Base-by-base conservation (phyloP, 2,329 filamentous ascomycete species). In the Trichoderma sp. region DNA sequence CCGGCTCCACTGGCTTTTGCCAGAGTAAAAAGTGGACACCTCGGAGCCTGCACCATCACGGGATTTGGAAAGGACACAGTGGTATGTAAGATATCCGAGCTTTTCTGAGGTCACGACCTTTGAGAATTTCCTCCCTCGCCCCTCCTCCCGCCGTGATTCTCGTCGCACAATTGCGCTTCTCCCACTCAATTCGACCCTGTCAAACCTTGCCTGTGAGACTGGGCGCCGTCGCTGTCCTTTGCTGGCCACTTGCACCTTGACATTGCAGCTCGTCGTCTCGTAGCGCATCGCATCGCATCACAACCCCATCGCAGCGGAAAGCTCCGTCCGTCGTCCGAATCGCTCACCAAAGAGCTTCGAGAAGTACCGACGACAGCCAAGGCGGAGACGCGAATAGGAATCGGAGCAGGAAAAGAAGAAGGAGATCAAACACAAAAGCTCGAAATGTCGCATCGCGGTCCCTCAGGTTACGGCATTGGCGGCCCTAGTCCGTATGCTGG, bases 391-490 rank as follows among this genome's bases (percentile, higher is more conserved):
- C 47, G 47, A 32, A 39, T 24, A 53, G 47, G 47, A 53, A 53
- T 21, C n/a, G 47, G 47, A 24, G 1, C n/a, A 12, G 47, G 15
- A 65, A 58, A 2, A 36, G 51, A 57, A 30, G 36, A 18, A 63
- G n/a, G 57, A n/a, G 32, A 63, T 15, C 14, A 32, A 43, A n/a
- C 2, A n/a, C 47, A 21, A 14, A 7, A 30, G 47, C n/a, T 24
- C 65, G 71, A 63, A 74, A 83, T 83, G 81, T 82, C 82, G 77
- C 82, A 83, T 73, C 82, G 91, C 84, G 90, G 90, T 81, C 91
- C 89, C 75, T 91, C 93, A 79, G 92, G 92, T 82, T 97, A 97
- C 84, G 93, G 95, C 84, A 89, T 96, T 58, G 91, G 91, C 79
- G 88, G 91, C 81, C 91, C 90, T 68, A 78, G 79, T 79, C 89